Percentiles rank a stretch among this genome's conserved stretches.
phyloP scores from a whole-genome alignment of 768 basidiomycete species.

The Sarcodon aspratus region DNA sequence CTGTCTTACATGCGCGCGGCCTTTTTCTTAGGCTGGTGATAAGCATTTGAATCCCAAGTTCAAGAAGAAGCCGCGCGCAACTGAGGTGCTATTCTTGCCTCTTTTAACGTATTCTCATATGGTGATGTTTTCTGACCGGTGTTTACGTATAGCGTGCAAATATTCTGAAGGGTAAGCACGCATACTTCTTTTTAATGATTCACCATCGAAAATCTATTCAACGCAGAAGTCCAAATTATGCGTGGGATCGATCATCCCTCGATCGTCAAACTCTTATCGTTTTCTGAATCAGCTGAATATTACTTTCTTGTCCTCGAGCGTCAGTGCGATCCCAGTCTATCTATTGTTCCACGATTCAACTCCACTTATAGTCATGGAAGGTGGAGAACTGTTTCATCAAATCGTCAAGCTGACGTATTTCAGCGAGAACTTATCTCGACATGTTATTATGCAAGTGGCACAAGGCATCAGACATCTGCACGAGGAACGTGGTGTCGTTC shows the following conservation, averaged over 20 bases:
- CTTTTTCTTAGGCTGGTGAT: conserved; percentile 60
- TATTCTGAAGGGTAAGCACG: conserved; percentile 73
- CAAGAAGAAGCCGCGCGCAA: conserved; percentile 95
- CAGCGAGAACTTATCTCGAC: conserved; percentile 91
- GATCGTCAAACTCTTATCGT: conserved; percentile 84
- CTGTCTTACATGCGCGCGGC: conserved; percentile 12
- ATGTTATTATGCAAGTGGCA: conserved; percentile 94
- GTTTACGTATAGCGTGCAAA: conserved; percentile 72
- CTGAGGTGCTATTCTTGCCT: conserved; percentile 67
- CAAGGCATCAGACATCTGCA: conserved; percentile 92
- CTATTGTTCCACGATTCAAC: not conserved
- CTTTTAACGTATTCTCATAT: conserved; percentile 8
- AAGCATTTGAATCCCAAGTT: conserved; percentile 90
- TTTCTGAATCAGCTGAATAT: conserved; percentile 86
- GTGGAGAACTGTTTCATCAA: conserved; percentile 97
- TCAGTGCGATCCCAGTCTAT: conserved; percentile 25
- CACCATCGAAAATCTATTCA: not conserved
- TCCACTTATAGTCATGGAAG: conserved; percentile 70
- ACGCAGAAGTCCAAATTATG: conserved; percentile 97
- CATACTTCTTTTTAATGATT: not conserved
- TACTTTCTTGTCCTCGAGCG: conserved; percentile 93
- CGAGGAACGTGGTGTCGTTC: conserved; percentile 95
- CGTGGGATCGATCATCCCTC: conserved; percentile 86
- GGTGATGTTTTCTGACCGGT: conserved; percentile 8
- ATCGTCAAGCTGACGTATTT: conserved; percentile 99